phyloP scores from a whole-genome alignment of 2,329 filamentous ascomycete genomes.

The Tolypocladium ovalisporum region DNA sequence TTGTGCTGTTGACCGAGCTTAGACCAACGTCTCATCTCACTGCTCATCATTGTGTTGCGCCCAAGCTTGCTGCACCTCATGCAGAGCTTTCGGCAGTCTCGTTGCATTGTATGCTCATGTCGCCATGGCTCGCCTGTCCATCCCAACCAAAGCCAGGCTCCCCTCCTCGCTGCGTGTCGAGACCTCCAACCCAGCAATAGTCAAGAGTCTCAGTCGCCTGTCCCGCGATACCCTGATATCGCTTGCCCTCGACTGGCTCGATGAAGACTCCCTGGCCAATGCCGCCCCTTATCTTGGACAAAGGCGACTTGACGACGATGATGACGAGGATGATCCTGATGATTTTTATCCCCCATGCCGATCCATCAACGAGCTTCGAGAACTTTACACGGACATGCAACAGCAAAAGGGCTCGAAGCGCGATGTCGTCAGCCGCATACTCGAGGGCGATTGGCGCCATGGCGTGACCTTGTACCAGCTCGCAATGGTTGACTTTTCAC shows the following conservation, averaged over 20 bases:
- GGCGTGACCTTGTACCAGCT: conserved; percentile 56
- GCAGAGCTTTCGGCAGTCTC: background rate
- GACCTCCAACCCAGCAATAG: conserved; percentile 50
- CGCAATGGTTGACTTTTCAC: conserved; percentile 57
- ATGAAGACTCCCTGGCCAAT: conserved; percentile 52
- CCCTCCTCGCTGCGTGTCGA: conserved; percentile 61
- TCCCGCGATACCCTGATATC: conserved; percentile 62
- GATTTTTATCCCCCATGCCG: conserved; percentile 59
- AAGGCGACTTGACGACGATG: conserved; percentile 10
- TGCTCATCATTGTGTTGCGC: background rate
- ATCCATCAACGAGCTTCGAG: conserved; percentile 55
- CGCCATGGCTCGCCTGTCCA: conserved; percentile 45
- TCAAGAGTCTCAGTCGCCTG: conserved; percentile 57
- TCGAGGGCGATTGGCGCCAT: conserved; percentile 58
- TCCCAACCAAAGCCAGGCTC: conserved; percentile 62
- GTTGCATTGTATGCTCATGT: background rate
- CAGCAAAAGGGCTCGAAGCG: conserved; percentile 48
- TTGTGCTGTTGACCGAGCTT: background rate
- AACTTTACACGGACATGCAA: conserved; percentile 51
- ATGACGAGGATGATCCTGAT: conserved; percentile 35
- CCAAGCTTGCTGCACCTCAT: background rate
- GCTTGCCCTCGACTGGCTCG: conserved; percentile 68
- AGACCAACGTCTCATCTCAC: background rate
- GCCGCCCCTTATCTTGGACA: conserved; percentile 20
- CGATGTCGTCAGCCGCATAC: conserved; percentile 51